Evolutionary conservation across 2,329 filamentous ascomycete species (phyloP).

Genomic region (Sclerotinia spermophila): DNA sequence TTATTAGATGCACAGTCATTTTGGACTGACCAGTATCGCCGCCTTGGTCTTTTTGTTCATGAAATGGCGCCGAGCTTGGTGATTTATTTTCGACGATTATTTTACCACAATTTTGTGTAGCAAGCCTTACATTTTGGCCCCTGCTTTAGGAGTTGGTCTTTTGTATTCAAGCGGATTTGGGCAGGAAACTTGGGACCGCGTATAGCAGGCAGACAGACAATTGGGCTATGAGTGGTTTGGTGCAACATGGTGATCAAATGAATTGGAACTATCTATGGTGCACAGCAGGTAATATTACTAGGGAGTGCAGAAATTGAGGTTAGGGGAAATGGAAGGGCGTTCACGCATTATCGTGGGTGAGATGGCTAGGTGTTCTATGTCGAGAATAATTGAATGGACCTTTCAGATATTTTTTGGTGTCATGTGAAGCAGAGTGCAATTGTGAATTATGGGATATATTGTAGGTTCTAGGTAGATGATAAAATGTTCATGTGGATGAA

Average conservation of each 20-base stretch:
- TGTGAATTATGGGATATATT: too few relatives aligned
- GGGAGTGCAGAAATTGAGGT: background rate
- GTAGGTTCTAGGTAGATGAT: too few relatives aligned
- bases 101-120: constrained; percentile 9
- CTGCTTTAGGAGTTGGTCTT: constrained; percentile 1
- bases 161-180: constrained; percentile 5
- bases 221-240: background rate
- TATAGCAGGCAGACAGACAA: background rate
- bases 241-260: background rate
- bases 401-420: too few relatives aligned
- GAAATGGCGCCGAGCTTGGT: background rate
- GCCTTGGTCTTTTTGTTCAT: constrained; percentile 7
- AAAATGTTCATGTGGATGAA: background rate
- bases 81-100: background rate
- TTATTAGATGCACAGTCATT: background rate
- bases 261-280: background rate
- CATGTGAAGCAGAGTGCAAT: too few relatives aligned
- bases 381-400: background rate
- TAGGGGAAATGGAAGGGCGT: background rate
- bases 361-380: background rate
- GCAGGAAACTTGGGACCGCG: background rate
- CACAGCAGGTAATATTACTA: constrained; percentile 9
- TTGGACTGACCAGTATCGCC: background rate
- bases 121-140: constrained; percentile 3
- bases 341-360: constrained; percentile 5